phyloP scores from a whole-genome alignment of 2,329 filamentous ascomycete genomes.

The Fusarium sp. region DNA sequence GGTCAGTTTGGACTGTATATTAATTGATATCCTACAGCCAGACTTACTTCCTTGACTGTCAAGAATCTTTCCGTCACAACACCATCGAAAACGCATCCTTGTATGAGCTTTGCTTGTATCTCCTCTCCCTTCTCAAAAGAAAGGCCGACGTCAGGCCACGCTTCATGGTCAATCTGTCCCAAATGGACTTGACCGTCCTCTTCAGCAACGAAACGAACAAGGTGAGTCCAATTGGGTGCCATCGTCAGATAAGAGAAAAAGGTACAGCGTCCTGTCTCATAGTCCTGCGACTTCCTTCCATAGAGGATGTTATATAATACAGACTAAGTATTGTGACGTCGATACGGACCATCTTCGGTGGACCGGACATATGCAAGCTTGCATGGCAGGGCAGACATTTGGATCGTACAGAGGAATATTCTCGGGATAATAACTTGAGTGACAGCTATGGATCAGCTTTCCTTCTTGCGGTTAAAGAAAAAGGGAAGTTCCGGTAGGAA shows the following conservation, averaged over 20 bases:
- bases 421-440: not conserved
- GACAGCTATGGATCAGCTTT: not conserved
- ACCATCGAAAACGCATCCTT: not conserved
- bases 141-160: not conserved
- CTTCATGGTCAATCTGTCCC: not conserved
- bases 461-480: rapidly evolving
- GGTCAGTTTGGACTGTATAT: not conserved
- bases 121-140: not conserved
- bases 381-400: too few relatives aligned
- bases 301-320: not conserved
- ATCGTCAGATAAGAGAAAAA: not conserved
- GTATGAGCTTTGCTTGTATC: not conserved
- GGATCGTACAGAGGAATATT: rapidly evolving
- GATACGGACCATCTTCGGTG: not conserved
- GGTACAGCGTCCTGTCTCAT: not conserved
- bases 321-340: not conserved
- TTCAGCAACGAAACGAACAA: not conserved
- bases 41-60: not conserved
- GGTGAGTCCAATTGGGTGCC: not conserved
- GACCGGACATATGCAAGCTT: not conserved
- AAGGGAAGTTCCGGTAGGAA: not conserved
- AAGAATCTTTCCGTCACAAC: not conserved
- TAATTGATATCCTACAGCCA: not conserved
- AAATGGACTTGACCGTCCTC: not conserved
- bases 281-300: not conserved